phyloP scores from a whole-genome alignment of 225 moss, liverwort and hornwort species.

The Neckera pumila region DNA sequence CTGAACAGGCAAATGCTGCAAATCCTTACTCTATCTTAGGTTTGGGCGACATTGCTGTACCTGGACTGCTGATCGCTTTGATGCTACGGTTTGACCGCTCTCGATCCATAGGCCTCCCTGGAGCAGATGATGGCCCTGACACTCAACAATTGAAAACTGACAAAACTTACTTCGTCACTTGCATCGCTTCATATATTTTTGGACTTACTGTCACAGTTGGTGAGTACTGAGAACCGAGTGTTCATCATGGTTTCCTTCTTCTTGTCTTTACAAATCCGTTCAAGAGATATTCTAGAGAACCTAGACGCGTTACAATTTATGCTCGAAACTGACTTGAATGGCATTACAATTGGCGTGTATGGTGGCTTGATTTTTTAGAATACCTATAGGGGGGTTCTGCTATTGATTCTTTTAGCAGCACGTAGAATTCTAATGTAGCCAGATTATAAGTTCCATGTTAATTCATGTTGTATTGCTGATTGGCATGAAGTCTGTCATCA shows the following conservation, averaged over 20 bases:
- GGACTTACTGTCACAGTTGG: constrained; percentile 89
- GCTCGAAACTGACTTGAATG: neutral
- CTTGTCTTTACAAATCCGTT: neutral
- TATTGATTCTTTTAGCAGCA: neutral
- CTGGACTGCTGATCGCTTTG: constrained; percentile 91
- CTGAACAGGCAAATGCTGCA: constrained; percentile 57
- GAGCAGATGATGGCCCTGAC: constrained; percentile 1
- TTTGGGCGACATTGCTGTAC: constrained; percentile 90
- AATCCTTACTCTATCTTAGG: constrained; percentile 94
- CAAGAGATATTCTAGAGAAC: neutral
- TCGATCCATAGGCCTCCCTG: constrained; percentile 26
- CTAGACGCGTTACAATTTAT: neutral
- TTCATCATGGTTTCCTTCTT: neutral
- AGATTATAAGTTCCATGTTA: neutral
- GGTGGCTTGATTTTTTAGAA: neutral
- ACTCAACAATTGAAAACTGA: constrained; percentile 26
- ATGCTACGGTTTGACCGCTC: constrained; percentile 91
- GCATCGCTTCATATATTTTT: constrained; percentile 86
- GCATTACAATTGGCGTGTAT: neutral
- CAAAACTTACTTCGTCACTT: constrained; percentile 95
- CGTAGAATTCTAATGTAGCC: neutral
- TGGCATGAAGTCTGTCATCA: neutral
- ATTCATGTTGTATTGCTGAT: neutral
- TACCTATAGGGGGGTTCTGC: no score
- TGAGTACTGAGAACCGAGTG: constrained; percentile 2